These are phyloP conservation scores for Flaveria ramosissima DNA, from an alignment of 129 eudicot species.

Conservation along the genomic window DNA sequence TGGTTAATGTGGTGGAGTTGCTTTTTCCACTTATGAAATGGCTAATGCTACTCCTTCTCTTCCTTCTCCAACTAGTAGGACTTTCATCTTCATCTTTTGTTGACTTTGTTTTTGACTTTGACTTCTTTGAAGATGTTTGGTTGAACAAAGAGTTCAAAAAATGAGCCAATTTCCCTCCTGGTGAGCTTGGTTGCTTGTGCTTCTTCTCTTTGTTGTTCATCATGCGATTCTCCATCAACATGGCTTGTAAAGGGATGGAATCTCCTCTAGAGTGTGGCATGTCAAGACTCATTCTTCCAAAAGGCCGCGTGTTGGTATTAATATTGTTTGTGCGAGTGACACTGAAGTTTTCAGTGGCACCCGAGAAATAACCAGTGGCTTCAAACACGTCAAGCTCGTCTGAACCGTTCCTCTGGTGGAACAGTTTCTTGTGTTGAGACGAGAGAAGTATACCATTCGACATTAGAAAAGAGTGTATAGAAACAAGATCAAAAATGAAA, in stretches of 20 bases:
- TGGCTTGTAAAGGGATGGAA: slow-evolving; percentile 44
- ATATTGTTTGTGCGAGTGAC: slow-evolving; percentile 15
- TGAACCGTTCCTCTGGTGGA: slow-evolving; percentile 52
- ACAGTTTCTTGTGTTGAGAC: slow-evolving; percentile 42
- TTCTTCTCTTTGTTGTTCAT: slow-evolving; percentile 56
- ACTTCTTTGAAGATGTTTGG: slow-evolving; percentile 59
- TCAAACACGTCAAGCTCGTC: slow-evolving; percentile 93
- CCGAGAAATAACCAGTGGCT: slow-evolving; percentile 79
- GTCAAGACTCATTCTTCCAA: slow-evolving; percentile 73
- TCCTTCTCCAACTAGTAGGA: slow-evolving; percentile 61
- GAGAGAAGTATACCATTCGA: slow-evolving; percentile 22
- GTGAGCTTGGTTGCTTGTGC: slow-evolving; percentile 86
- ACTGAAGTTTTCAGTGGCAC: slow-evolving; percentile 36
- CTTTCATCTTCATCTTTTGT: slow-evolving; percentile 66
- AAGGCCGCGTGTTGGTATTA: slow-evolving; percentile 29
- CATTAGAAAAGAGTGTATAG: slow-evolving; percentile 35
- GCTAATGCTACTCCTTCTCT: slow-evolving; percentile 91
- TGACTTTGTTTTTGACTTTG: slow-evolving; percentile 56
- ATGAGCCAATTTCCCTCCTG: slow-evolving; percentile 80
- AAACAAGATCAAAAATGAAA: slow-evolving; percentile 22
- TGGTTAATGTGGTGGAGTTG: slow-evolving; percentile 4
- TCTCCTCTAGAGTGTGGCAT: slow-evolving; percentile 44
- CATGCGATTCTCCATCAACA: slow-evolving; percentile 39
- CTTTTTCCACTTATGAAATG: slow-evolving; percentile 43
- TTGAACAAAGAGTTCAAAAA: slow-evolving; percentile 82